phyloP scores from a whole-genome alignment of 1,284 basidiomycete genomes.

The Stygiomarasmius scandens region DNA sequence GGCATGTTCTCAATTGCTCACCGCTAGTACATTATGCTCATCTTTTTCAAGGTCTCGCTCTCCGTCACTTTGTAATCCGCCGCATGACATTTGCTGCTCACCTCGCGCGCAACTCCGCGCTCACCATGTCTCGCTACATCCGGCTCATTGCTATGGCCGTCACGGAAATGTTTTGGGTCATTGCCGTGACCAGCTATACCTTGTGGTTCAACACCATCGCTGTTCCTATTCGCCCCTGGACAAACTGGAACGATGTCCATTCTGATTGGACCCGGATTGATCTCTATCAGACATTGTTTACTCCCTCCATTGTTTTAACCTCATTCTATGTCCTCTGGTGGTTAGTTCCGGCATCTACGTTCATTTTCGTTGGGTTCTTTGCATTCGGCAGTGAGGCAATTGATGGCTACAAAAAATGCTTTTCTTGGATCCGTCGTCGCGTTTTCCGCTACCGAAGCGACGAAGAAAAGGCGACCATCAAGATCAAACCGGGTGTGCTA shows the following conservation, averaged over 20 bases:
- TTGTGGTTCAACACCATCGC: background rate
- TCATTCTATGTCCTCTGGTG: too few species aligned
- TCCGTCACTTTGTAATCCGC: slow-evolving; percentile 6
- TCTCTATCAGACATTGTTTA: too few species aligned
- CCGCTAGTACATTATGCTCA: too few species aligned
- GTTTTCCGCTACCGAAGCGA: too few species aligned
- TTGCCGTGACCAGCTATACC: slow-evolving; percentile 17
- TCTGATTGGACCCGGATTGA: too few species aligned
- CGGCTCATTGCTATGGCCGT: slow-evolving; percentile 40
- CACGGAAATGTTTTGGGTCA: slow-evolving; percentile 32
- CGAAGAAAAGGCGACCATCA: too few species aligned
- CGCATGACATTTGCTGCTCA: slow-evolving; percentile 13
- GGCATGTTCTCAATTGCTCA: too few species aligned
- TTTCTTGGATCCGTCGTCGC: too few species aligned
- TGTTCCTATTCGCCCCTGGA: background rate
- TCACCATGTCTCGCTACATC: slow-evolving; percentile 27
- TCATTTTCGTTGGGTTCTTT: background rate
- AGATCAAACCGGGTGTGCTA: too few species aligned
- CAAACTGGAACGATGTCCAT: background rate
- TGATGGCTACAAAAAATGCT: too few species aligned
- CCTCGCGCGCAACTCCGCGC: slow-evolving; percentile 25
- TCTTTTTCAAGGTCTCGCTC: slow-evolving; percentile 42
- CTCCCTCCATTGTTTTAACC: too few species aligned
- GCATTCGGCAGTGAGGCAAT: background rate
- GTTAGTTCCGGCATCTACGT: too few species aligned